Conservation (phyloP, 2,329 filamentous ascomycete species). For the Clarireedia paspali region DNA sequence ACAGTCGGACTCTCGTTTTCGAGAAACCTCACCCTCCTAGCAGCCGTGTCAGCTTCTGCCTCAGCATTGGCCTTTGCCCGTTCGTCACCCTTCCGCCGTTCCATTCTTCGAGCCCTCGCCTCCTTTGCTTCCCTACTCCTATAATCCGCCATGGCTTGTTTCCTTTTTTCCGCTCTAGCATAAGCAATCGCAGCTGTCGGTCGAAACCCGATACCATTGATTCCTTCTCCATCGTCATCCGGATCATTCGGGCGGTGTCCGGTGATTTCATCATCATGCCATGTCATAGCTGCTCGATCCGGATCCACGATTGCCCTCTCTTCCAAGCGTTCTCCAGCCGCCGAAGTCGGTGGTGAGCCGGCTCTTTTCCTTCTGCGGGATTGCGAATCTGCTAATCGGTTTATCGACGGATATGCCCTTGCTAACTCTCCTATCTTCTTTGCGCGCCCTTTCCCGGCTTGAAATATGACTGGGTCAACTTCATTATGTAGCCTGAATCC, state of each 20-base stretch:
- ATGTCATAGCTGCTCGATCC: conserved; percentile 50
- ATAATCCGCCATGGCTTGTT: conserved; percentile 56
- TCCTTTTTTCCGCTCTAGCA: conserved; percentile 47
- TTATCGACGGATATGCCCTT: conserved; percentile 25
- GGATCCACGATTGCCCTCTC: conserved; percentile 17
- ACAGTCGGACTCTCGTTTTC: conserved; percentile 15
- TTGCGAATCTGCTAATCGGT: conserved; percentile 25
- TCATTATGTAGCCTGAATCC: conserved; percentile 16
- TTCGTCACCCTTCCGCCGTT: conserved; percentile 36
- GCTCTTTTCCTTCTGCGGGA: conserved; percentile 22
- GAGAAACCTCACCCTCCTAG: conserved; percentile 26
- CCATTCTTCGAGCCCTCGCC: conserved; percentile 47
- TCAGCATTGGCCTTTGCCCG: conserved; percentile 1
- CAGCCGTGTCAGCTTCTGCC: not conserved
- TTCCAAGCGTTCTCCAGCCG: conserved; percentile 4
- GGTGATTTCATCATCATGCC: conserved; percentile 62
- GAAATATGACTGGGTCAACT: conserved; percentile 25
- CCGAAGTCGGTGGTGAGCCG: conserved; percentile 20
- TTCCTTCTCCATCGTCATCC: conserved; percentile 59
- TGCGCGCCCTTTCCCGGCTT: conserved; percentile 9
- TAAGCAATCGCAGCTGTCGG: conserved; percentile 55
- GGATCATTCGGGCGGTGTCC: conserved; percentile 56
- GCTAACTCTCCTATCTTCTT: conserved; percentile 12
- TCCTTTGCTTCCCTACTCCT: conserved; percentile 53
- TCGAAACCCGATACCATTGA: conserved; percentile 61